These are phyloP conservation scores for Sporobolus alterniflorus DNA, from an alignment of 202 grass and related monocot genomes.

Conservation along the genomic window DNA sequence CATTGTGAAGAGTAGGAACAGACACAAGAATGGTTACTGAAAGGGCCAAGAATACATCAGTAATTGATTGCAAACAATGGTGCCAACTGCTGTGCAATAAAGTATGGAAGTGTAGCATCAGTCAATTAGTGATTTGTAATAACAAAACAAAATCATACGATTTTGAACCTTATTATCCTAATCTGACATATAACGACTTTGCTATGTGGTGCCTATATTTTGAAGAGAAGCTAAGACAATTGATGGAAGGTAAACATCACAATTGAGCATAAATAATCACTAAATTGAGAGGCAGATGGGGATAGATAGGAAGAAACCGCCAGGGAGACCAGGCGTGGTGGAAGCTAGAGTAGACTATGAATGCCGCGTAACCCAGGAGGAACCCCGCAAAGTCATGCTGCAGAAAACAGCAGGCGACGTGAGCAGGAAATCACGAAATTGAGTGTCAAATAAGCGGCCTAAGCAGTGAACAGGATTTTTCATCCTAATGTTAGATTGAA, in stretches of 20 bases:
- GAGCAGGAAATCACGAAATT: conserved; percentile 16
- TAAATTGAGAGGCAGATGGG: no score
- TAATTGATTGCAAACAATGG: background rate
- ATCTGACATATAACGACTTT: background rate
- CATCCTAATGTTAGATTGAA: conserved; percentile 5
- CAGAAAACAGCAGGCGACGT: conserved; percentile 26
- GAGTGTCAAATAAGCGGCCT: background rate
- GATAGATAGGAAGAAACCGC: conserved; percentile 41
- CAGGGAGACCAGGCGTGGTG: conserved; percentile 88
- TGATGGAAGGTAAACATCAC: background rate
- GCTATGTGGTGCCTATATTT: background rate
- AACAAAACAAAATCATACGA: background rate
- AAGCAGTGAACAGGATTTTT: background rate
- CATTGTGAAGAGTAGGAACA: background rate
- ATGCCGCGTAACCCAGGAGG: conserved; percentile 63
- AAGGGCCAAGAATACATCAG: background rate
- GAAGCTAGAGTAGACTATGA: conserved; percentile 76
- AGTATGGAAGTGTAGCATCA: background rate
- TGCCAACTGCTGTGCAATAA: no score
- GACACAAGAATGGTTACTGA: background rate
- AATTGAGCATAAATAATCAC: background rate
- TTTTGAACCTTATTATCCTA: background rate
- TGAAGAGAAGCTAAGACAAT: background rate
- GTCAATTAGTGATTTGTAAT: background rate
- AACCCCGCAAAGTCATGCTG: conserved; percentile 77